Evolutionary conservation across 371 early-diverging fungal species (phyloP), one percentile per base, ranked within the genome.

Genomic region (Blakeslea trispora): DNA sequence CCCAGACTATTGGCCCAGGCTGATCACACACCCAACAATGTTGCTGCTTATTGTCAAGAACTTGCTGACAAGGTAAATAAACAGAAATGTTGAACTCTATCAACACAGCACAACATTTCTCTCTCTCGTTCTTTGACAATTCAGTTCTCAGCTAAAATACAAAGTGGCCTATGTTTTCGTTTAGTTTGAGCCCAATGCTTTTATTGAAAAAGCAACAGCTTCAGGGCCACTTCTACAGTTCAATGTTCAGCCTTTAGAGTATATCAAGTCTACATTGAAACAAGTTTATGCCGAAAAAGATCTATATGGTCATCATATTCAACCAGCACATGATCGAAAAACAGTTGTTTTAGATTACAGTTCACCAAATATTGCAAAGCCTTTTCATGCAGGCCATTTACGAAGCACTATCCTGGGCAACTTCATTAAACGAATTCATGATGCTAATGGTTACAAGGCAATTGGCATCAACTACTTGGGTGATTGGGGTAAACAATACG

Each of bases 401-500:
- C 89, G 99, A 49, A 92, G 95, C 53, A 99, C 99, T 2, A 96
- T 99, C 59, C 86, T 99, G 49, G 99, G 99, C 43, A 95, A 94
- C 72, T 98, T 98, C 78, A 81, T 97, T 41, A 82, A 85, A 62
- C 91, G 94, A 35, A 82, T 94, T 15, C 84, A 91, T 69, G 78
- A 84, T 47, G 92, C 91, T 21, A 87, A 89, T 69, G 99, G 99
- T 5, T 96, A 92, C 72, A 83, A 90, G 4, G 87, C 90, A 9
- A 70, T 91, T 41, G 82, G 91, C 19, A 91, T 99, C 66, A 99
- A 99, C 84, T 99, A 99, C 74, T 80, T 99, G 19, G 99, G 99
- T 24, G 99, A 99, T 75, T 99, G 99, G 99, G 99, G 99, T 54
- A 99, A 99, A 68, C 99, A 99, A 74, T 99, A 97, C 79, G 82